Evolutionary conservation across 2,329 filamentous ascomycete genomes (phyloP).

Genomic region (Alternaria atra): DNA sequence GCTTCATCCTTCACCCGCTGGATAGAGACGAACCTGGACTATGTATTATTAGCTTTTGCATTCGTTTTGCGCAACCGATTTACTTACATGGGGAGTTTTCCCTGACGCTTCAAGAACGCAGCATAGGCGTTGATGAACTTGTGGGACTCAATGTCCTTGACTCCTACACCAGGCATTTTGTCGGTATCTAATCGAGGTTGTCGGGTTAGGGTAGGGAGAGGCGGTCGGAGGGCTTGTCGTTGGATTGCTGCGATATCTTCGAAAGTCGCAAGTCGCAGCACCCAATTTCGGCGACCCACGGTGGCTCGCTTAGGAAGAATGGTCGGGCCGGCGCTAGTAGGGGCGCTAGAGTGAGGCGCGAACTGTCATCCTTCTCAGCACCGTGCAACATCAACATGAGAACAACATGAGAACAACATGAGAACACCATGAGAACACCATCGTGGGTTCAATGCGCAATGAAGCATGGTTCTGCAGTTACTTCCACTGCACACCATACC

Average conservation of each 20-base stretch:
- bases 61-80: background rate
- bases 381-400: background rate
- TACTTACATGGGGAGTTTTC: constrained; percentile 79
- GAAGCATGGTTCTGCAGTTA: background rate
- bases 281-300: constrained; percentile 15
- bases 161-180: constrained; percentile 83
- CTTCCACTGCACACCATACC: background rate
- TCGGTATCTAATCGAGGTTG: constrained; percentile 58
- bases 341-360: background rate
- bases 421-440: background rate
- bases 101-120: constrained; percentile 92
- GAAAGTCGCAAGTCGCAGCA: constrained; percentile 1
- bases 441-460: background rate
- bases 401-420: background rate
- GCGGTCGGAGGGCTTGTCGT: constrained; percentile 34
- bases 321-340: constrained; percentile 29
- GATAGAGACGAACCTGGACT: constrained; percentile 72
- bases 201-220: constrained; percentile 22
- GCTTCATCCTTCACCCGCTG: constrained; percentile 53
- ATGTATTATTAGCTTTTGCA: constrained; percentile 29
- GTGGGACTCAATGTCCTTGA: constrained; percentile 89
- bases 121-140: constrained; percentile 89
- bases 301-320: constrained; percentile 36
- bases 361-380: background rate
- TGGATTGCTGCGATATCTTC: constrained; percentile 27